phyloP scores from a whole-genome alignment of 495 filamentous ascomycete genomes.

The Podospora fimiseda region DNA sequence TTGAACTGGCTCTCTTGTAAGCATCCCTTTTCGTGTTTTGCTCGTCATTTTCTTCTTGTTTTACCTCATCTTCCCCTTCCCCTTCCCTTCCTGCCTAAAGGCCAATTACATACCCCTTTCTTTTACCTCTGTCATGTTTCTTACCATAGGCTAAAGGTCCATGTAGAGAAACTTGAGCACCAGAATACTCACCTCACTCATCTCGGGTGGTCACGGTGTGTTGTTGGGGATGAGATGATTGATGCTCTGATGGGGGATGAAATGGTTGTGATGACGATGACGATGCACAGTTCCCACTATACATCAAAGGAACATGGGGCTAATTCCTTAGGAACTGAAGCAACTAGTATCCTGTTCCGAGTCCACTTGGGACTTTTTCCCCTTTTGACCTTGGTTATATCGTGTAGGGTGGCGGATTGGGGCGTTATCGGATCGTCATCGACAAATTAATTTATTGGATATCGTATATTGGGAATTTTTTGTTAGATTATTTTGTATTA shows the following conservation, averaged over 20 bases:
- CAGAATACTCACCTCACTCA: conserved; percentile 1
- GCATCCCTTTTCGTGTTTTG: conserved; percentile 3
- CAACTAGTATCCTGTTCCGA: conserved; percentile 19
- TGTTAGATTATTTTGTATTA: too few relatives aligned
- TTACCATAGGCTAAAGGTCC: conserved; percentile 29
- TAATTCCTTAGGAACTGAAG: conserved; percentile 38
- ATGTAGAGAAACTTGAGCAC: conserved; percentile 35
- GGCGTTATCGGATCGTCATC: background rate
- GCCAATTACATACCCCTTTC: conserved; percentile 3
- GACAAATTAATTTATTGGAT: too few relatives aligned
- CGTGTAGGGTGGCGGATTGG: too few relatives aligned
- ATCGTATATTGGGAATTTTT: too few relatives aligned
- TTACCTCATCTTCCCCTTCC: background rate
- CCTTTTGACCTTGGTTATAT: too few relatives aligned
- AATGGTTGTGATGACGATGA: background rate
- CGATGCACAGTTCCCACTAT: background rate
- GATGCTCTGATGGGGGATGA: background rate
- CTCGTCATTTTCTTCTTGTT: conserved; percentile 2
- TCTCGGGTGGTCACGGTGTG: conserved; percentile 1
- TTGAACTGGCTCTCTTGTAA: conserved; percentile 77
- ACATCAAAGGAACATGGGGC: conserved; percentile 15
- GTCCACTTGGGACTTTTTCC: background rate
- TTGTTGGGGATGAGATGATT: conserved; percentile 1
- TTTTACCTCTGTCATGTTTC: conserved; percentile 15
- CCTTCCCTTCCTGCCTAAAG: background rate